Base-by-base conservation (phyloP, 345 rosid genomes). In the Populus ilicifolia region DNA sequence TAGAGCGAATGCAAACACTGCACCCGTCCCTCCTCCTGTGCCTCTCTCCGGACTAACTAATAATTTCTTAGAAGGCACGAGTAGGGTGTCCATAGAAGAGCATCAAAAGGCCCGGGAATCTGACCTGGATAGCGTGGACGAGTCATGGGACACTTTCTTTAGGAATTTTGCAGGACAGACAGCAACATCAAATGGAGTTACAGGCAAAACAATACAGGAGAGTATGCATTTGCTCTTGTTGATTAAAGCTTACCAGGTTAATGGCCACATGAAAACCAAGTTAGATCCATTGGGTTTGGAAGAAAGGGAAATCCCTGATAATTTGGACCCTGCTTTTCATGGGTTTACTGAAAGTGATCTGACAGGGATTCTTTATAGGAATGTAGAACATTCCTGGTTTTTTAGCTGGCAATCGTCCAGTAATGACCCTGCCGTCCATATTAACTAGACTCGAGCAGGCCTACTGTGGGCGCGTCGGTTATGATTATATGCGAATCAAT, bases 161-260 rank as follows among this genome's bases (percentile, higher is more conserved):
- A 73, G 92, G 70, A 90, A 92, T 14, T 92, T 92, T 77, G 89
- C 89, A 27, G 97, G 97, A 65, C 93, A 92, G 84, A 90, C 92
- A 17, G 84, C 89, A 14, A 84, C 93, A 1, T 80, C 90, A 7
- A 89, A 89, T 65, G 94, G 93, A 35, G 85, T 92, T 77, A 89
- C 97, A 0, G 94, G 97, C 21, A 94, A 92, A 81, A 90, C 97
- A 4, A 92, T 90, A 69, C 93, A 90, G 78, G 97, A 92, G 79
- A 90, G 97, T 72, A 92, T 92, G 97, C 92, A 94, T 17, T 75
- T 92, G 80, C 62, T 92, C 81, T 80, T 90, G 75, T 83, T 92
- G 17, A 93, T 92, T 63, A 87, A 94, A 77, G 97, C 94, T 79
- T 92, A 92, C 74, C 97, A 90, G 82, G 97, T 90, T 77, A 90